A percentile compares a stretch with the other conserved stretches of the same genome.
Conservation (phyloP, 116 monocot species). For the Trichopus zeylanicus region DNA sequence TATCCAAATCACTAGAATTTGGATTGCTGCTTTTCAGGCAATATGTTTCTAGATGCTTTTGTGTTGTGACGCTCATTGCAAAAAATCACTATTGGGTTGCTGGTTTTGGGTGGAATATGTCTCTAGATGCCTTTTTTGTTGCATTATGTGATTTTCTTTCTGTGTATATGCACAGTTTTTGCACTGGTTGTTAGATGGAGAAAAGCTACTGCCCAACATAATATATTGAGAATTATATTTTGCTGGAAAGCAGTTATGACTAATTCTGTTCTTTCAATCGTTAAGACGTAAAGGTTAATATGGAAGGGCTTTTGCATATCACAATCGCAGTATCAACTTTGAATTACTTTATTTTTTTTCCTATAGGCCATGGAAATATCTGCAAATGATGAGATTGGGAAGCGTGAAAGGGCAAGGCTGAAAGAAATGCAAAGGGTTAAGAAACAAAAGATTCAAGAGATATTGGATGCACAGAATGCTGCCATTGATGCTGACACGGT, state of each 20-base stretch:
- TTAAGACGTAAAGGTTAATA: background rate
- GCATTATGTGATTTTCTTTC: too few relatives aligned
- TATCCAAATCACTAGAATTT: too few relatives aligned
- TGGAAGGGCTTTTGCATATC: background rate
- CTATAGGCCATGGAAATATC: constrained; percentile 28
- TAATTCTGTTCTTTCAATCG: background rate
- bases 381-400: constrained; percentile 42
- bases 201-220: background rate
- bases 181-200: background rate
- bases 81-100: too few relatives aligned
- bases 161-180: too few relatives aligned
- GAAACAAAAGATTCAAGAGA: constrained; percentile 88
- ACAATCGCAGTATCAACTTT: background rate
- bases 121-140: too few relatives aligned
- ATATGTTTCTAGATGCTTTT: too few relatives aligned
- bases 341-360: background rate
- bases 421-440: constrained; percentile 83
- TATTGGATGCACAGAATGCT: constrained; percentile 83
- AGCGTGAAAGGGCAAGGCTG: constrained; percentile 68
- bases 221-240: too few relatives aligned
- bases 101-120: too few relatives aligned
- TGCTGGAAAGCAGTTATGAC: too few relatives aligned
- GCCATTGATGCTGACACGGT: constrained; percentile 97
- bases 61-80: too few relatives aligned
- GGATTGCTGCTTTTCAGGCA: too few relatives aligned